Conservation (phyloP, 106 monocot genomes). For the Phalaenopsis aphrodite region DNA sequence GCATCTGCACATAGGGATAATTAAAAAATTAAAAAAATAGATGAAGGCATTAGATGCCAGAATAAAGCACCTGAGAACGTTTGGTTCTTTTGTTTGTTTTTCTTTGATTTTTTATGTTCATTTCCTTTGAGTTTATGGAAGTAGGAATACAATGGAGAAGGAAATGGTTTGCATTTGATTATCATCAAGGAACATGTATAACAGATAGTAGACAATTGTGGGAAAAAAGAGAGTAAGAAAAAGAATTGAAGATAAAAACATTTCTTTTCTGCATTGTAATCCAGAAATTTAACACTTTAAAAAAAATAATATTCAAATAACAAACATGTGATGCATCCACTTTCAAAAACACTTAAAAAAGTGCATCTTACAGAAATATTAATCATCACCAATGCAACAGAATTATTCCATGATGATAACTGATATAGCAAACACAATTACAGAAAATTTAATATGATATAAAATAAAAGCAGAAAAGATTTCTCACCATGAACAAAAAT, state of each 20-base stretch:
- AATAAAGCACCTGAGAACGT: not conserved
- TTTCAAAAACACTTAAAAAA: not conserved
- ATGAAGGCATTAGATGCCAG: not conserved
- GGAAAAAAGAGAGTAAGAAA: not conserved
- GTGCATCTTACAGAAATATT: not conserved
- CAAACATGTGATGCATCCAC: not conserved
- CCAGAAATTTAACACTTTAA: not conserved
- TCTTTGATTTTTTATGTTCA: not conserved
- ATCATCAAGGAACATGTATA: not conserved
- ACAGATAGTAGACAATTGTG: no score
- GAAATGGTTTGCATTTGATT: not conserved
- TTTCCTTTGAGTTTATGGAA: not conserved
- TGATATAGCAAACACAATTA: not conserved
- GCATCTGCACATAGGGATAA: not conserved
- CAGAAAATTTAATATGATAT: not conserved
- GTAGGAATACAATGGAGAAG: not conserved
- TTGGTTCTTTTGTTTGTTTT: not conserved
- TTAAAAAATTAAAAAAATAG: not conserved
- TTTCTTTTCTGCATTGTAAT: not conserved
- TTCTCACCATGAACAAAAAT: slow-evolving; percentile 76
- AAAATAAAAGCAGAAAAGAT: not conserved
- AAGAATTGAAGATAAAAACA: not conserved
- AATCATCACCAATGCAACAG: not conserved
- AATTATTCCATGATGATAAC: slow-evolving; percentile 1
- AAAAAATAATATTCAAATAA: not conserved